phyloP scores from a whole-genome alignment of 805 yeast species.

The Hanseniaspora singularis region DNA sequence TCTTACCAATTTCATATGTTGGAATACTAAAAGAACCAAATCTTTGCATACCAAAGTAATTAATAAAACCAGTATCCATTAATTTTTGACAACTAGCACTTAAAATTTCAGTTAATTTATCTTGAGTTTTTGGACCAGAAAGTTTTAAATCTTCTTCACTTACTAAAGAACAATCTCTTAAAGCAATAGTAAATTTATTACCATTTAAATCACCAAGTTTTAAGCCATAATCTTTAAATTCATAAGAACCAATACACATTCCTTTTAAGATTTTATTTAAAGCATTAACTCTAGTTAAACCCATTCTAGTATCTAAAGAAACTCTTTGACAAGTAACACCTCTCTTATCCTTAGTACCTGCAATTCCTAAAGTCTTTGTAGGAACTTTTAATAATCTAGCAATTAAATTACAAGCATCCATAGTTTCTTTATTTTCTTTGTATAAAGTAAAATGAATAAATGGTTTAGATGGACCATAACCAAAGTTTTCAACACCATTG shows the following conservation, averaged over 20 bases:
- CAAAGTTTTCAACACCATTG: slow-evolving; percentile 51
- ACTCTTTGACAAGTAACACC: slow-evolving; percentile 86
- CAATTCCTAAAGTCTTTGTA: slow-evolving; percentile 58
- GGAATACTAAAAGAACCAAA: slow-evolving; percentile 93
- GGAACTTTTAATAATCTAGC: slow-evolving; percentile 65
- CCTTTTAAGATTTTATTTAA: slow-evolving; percentile 68
- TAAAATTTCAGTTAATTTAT: slow-evolving; percentile 36
- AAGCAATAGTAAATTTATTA: slow-evolving; percentile 75
- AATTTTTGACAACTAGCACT: slow-evolving; percentile 45
- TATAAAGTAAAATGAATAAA: slow-evolving; percentile 68
- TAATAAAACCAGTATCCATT: slow-evolving; percentile 64
- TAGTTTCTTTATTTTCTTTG: slow-evolving; percentile 92
- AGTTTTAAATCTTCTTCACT: slow-evolving; percentile 18
- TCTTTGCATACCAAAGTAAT: slow-evolving; percentile 96
- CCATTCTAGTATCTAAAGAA: slow-evolving; percentile 48
- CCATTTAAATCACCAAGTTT: slow-evolving; percentile 78
- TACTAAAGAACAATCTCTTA: slow-evolving; percentile 53
- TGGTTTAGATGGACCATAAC: slow-evolving; percentile 58
- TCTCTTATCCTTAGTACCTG: slow-evolving; percentile 95
- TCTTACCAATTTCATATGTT: slow-evolving; percentile 74
- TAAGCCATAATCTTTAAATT: slow-evolving; percentile 49
- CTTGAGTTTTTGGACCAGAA: slow-evolving; percentile 8
- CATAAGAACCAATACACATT: slow-evolving; percentile 67
- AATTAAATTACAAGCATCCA: slow-evolving; percentile 78
- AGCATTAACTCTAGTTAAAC: slow-evolving; percentile 61